A percentile compares a stretch with the other conserved stretches of the same genome.
Evolutionary conservation across 768 basidiomycete genomes (phyloP).

Genomic region (Leccinum uliginosum): DNA sequence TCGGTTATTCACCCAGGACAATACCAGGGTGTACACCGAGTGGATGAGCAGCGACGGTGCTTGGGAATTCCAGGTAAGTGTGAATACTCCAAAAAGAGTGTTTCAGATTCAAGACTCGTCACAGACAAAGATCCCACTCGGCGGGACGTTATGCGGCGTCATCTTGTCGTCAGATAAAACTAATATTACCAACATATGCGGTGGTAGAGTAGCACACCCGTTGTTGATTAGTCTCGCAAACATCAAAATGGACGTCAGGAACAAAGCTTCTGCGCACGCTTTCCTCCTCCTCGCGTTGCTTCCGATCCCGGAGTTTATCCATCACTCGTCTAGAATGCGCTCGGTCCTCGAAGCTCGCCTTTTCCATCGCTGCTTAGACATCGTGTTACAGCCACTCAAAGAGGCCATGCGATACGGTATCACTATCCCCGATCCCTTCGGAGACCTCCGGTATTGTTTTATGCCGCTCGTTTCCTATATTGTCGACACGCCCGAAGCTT

Average conservation of each 20-base stretch:
- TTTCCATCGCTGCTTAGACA: background rate
- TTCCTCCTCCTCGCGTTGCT: background rate
- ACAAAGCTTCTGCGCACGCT: background rate
- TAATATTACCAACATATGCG: background rate
- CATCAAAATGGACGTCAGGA: background rate
- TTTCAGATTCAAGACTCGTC: too few relatives aligned
- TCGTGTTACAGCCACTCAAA: background rate
- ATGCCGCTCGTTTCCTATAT: background rate
- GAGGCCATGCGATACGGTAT: background rate
- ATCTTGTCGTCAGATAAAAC: background rate
- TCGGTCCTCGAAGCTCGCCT: background rate
- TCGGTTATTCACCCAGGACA: background rate
- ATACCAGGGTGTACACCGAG: slow-evolving; percentile 13
- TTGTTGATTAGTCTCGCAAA: background rate
- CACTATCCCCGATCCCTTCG: background rate
- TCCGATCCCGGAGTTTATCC: background rate
- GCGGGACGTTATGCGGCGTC: background rate
- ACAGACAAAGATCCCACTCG: background rate
- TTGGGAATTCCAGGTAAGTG: slow-evolving; percentile 26
- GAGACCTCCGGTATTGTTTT: background rate
- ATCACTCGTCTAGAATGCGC: background rate
- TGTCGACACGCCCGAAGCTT: background rate
- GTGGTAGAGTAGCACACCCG: background rate
- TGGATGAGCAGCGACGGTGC: slow-evolving; percentile 15
- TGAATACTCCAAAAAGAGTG: too few relatives aligned